phyloP scores from a whole-genome alignment of 2,329 filamentous ascomycete genomes.

The Claviceps africana region DNA sequence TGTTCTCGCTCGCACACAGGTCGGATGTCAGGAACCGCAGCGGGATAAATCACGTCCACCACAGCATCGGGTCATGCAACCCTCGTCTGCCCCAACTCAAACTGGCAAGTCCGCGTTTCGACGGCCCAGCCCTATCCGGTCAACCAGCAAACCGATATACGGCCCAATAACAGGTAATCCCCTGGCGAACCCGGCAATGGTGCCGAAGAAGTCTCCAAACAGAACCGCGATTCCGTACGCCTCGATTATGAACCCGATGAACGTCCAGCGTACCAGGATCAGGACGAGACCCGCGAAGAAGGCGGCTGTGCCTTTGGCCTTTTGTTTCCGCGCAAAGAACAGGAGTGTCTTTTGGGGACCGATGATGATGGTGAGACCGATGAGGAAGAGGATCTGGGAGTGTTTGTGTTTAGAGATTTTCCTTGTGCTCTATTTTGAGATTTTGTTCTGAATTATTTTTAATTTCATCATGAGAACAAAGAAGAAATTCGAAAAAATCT shows the following conservation, averaged over 20 bases:
- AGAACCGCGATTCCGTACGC: slow-evolving; percentile 84
- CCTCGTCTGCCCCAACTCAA: slow-evolving; percentile 23
- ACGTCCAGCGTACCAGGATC: slow-evolving; percentile 80
- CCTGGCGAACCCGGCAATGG: slow-evolving; percentile 75
- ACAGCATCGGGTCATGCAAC: not conserved
- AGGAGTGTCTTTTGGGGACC: slow-evolving; percentile 77
- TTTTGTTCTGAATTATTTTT: not conserved
- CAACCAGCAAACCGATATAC: slow-evolving; percentile 62
- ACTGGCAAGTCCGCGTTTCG: slow-evolving; percentile 69
- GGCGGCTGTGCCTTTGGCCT: slow-evolving; percentile 78
- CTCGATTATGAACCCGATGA: slow-evolving; percentile 83
- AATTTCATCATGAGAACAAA: not conserved
- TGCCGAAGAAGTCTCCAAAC: slow-evolving; percentile 93
- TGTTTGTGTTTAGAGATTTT: slow-evolving; percentile 7
- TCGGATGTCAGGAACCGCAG: not conserved
- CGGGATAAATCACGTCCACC: not conserved
- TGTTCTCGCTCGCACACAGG: not conserved
- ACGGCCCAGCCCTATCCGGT: slow-evolving; percentile 53
- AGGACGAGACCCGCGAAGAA: slow-evolving; percentile 73
- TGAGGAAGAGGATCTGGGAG: slow-evolving; percentile 85
- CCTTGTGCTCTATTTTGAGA: not conserved
- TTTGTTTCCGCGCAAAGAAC: slow-evolving; percentile 91
- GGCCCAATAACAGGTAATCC: slow-evolving; percentile 76
- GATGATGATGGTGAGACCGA: slow-evolving; percentile 92
- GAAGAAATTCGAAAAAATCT: not conserved